Base-by-base conservation (phyloP, 306 rosid genomes). In the Vicia villosa region DNA sequence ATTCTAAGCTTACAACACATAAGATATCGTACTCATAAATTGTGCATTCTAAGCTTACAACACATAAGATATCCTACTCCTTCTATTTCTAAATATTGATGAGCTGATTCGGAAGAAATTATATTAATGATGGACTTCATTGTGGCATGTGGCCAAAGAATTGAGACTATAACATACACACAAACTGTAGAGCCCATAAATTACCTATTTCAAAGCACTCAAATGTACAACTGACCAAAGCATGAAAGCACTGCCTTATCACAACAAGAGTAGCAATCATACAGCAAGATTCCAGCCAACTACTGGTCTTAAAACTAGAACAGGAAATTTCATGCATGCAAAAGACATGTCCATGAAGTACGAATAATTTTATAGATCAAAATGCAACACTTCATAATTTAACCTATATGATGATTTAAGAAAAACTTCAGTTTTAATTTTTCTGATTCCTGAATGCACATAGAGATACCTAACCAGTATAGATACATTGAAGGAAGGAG, bases 271-370 rank as follows among this genome's bases (percentile, higher is more conserved):
- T 21, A 45, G 26, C 67, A 37, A 61, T 61, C 67, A 12, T 20
- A 13, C 36, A 61, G 19, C 62, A 68, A 47, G 17, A 41, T 26
- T 47, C 54, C 28, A 19, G 10, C 20, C 58, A 46, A 60, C 54
- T 56, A 71, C 68, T 40, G 68, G 59, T 65, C 51, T 51, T 24
- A 26, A 45, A 41, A 46, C 32, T 41, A 14, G 54, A 63, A 41
- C 68, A 70, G 51, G 41, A 56, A 34, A 34, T 74, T 46, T 45
- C 54, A 43, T 45, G 72, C 21, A 8, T n/a, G 64, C 54, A 76
- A 46, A 66, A 54, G 12, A 67, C 40, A 63, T 15, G 45, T 40
- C 22, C 60, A 19, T 60, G 68, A 66, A 74, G 50, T n/a, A 69
- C 59, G 28, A 69, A 69, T 69, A 66, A 17, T 49, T 63, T 54